phyloP scores from a whole-genome alignment of 2,329 filamentous ascomycete species.

The Teratosphaeriaceae sp. region DNA sequence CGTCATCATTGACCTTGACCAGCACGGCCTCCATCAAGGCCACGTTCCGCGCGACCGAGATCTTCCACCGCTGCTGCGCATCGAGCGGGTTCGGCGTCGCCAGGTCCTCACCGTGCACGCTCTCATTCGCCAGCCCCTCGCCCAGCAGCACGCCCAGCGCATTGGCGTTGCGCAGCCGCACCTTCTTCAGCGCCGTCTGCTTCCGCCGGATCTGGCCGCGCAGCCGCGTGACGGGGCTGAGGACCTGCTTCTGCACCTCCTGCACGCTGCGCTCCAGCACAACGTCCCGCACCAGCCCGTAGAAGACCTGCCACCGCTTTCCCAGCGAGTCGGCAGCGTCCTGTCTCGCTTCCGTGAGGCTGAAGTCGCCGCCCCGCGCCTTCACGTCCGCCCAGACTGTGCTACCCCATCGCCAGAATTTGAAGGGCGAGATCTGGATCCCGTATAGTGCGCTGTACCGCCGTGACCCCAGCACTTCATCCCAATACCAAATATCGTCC shows the following conservation, averaged over 20 bases:
- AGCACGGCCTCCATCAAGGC: conserved; percentile 82
- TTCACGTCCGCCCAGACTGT: conserved; percentile 62
- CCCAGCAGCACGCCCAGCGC: conserved; percentile 82
- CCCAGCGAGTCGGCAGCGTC: conserved; percentile 26
- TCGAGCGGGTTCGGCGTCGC: conserved; percentile 20
- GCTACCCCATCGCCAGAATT: conserved; percentile 64
- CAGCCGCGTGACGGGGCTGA: conserved; percentile 71
- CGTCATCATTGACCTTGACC: conserved; percentile 59
- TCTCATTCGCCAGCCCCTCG: conserved; percentile 63
- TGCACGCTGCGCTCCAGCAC: conserved; percentile 65
- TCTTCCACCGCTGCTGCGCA: conserved; percentile 55
- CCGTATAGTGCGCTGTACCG: conserved; percentile 75
- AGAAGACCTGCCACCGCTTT: conserved; percentile 51
- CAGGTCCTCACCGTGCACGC: conserved; percentile 27
- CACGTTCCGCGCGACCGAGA: conserved; percentile 71
- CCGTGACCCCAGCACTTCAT: conserved; percentile 74
- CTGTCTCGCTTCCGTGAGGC: conserved; percentile 18
- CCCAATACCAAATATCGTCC: conserved; percentile 94
- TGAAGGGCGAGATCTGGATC: conserved; percentile 73
- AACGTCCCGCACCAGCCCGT: conserved; percentile 69
- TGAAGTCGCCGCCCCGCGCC: conserved; percentile 24
- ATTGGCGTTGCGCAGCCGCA: conserved; percentile 76
- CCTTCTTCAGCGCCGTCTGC: conserved; percentile 60
- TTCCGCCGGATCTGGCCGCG: conserved; percentile 70
- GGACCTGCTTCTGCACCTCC: conserved; percentile 63